phyloP scores from a whole-genome alignment of 78 protist genomes.

The Dictyostelium discoideum region dicty_2.7 NC_007088.5:2348001-2348500 shows the following conservation, averaged over 20 bases:
- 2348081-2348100: not conserved
- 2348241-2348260: no score
- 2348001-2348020: not conserved
- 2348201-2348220: not conserved
- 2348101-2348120: not conserved
- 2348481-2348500: not conserved
- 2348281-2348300: not conserved
- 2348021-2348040: not conserved
- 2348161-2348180: not conserved
- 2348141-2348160: not conserved
- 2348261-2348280: not conserved
- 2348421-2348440: not conserved
- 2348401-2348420: not conserved
- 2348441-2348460: not conserved
- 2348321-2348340: no score
- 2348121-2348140: not conserved
- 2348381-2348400: not conserved
- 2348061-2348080: not conserved
- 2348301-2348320: not conserved
- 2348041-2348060: not conserved
- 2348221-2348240: no score
- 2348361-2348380: not conserved
- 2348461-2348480: not conserved
- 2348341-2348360: not conserved
- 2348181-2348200: not conserved